Evolutionary conservation across 1,284 basidiomycete species (phyloP), one percentile per base, ranked within the genome.

Genomic region (Sanghuangporus weigelae): DNA sequence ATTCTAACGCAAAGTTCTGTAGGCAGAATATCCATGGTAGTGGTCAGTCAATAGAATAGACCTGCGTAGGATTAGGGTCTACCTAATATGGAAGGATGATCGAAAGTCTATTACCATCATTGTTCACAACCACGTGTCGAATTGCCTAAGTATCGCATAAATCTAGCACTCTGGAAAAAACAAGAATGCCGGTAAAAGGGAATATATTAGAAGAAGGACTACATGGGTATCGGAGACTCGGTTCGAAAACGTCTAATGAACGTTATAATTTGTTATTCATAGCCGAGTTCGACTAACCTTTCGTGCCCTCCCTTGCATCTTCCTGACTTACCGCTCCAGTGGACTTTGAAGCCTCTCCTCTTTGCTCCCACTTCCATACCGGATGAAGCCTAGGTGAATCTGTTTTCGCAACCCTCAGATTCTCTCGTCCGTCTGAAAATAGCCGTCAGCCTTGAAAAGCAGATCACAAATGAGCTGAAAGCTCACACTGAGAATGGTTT

Each of bases 21-120:
- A 11, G 74, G 71, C 50, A 76, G 67, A 51, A 67, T 21, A 19
- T 44, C 56, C 62, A 63, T 59, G 48, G 54, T 73, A 69, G 53
- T 75, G 12, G 46, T 76, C 73, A 59, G 73, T 73, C 16, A 46
- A 16, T n/a, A 46, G 16, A n/a, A 5, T 46, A 16, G 44, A n/a
- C 16, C 12, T 46, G 44, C 16, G 16, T n/a, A 46, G 16, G 44
- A 19, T 31, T 7, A 46, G 8, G 21, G 44, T 46, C 16, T 4
- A 16, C 38, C 39, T 19, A n/a, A 38, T 36, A 16, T 54, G 36
- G 53, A 38, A 19, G 38, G 36, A 38, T 35, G 16, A 54, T 38
- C 53, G 38, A 54, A 54, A 19, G 10, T 48, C 11, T 44, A 57
- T 44, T 14, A 26, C 26, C 26, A 31, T 31, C 26, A 31, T 31